phyloP scores from a whole-genome alignment of 495 filamentous ascomycete genomes.

The Glonium stellatum region DNA sequence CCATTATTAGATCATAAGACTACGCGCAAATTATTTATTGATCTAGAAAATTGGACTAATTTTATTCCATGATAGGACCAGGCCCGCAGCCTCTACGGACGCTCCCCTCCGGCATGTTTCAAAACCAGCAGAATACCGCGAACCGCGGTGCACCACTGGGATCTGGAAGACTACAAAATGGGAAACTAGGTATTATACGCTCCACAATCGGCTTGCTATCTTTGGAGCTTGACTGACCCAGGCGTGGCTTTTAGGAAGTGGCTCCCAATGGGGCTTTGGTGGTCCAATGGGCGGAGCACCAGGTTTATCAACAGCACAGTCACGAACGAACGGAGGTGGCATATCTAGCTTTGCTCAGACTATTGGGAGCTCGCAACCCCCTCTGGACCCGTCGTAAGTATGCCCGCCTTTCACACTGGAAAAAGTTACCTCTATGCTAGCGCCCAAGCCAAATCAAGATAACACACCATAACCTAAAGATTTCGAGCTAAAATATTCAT shows the following conservation, averaged over 20 bases:
- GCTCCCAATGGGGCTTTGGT: slow-evolving; percentile 27
- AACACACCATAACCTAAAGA: not conserved
- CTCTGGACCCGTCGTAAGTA: slow-evolving; percentile 77
- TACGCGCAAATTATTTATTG: not conserved
- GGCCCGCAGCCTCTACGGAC: slow-evolving; percentile 21
- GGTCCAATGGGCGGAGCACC: slow-evolving; percentile 64
- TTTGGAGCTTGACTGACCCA: slow-evolving; percentile 8
- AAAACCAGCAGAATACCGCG: slow-evolving; percentile 23
- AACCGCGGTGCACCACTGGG: slow-evolving; percentile 22
- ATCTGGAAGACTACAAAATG: slow-evolving; percentile 27
- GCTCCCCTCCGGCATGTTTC: slow-evolving; percentile 26
- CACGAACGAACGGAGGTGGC: slow-evolving; percentile 51
- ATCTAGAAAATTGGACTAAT: not conserved
- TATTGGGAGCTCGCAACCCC: slow-evolving; percentile 67
- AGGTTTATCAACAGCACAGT: slow-evolving; percentile 51
- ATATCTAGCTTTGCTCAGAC: slow-evolving; percentile 76
- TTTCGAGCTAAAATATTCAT: slow-evolving; percentile 7
- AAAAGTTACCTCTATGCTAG: not conserved
- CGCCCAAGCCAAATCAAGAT: slow-evolving; percentile 2
- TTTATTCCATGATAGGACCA: slow-evolving; percentile 16
- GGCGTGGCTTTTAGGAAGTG: slow-evolving; percentile 8
- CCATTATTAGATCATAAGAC: not conserved
- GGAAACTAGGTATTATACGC: slow-evolving; percentile 25
- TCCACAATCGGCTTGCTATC: not conserved
- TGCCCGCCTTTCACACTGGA: slow-evolving; percentile 9